Base-by-base conservation (phyloP, 1,284 basidiomycete genomes). In the Schizophyllum commune region DNA sequence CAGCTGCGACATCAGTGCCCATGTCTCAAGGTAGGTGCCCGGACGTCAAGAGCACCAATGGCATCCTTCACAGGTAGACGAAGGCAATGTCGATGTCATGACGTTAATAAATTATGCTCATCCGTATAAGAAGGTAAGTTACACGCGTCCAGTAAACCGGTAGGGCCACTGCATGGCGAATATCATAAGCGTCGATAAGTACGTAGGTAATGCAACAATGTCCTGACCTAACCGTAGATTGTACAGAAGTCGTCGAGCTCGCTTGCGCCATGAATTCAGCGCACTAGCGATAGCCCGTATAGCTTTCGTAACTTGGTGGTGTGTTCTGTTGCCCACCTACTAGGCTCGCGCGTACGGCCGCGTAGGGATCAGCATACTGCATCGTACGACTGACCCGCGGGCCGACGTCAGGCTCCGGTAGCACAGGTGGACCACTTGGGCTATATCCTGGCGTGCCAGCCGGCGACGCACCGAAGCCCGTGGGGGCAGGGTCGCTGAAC, bases 321-420 rank as follows among this genome's bases (percentile, higher is more conserved):
- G 64, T 61, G 21, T 52, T 64, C 33, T 68, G 68, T 27, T 71
- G 65, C 15, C 66, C 20, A 68, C 64, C 63, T 15, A 55, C 53
- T 11, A 55, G 19, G 27, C 53, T 55, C 19, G 85, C 85, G 20
- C 88, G 79, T 22, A 91, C 88, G 13, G 85, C 87, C 13, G 88
- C 87, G 68, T 91, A 91, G 9, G 88, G 89, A 69, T 92, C 89
- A 20, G 89, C 87, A 69, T 90, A 92, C 74, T 92, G 86, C 92
- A 94, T 94, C 59, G 92, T 94, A 68, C 92, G 77, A 72, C 91
- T 94, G 39, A 92, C 76, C 20, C 81, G 77, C 22, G 85, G 82
- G 0, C 73, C 73, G 66, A 70, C 73, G 65, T 71, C 81, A 65
- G 68, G 72, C 57, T 73, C 73, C 54, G 73, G 75, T 7, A 74